Conservation (phyloP, 2,329 filamentous ascomycete species). For the Alternaria brassicicola region DNA sequence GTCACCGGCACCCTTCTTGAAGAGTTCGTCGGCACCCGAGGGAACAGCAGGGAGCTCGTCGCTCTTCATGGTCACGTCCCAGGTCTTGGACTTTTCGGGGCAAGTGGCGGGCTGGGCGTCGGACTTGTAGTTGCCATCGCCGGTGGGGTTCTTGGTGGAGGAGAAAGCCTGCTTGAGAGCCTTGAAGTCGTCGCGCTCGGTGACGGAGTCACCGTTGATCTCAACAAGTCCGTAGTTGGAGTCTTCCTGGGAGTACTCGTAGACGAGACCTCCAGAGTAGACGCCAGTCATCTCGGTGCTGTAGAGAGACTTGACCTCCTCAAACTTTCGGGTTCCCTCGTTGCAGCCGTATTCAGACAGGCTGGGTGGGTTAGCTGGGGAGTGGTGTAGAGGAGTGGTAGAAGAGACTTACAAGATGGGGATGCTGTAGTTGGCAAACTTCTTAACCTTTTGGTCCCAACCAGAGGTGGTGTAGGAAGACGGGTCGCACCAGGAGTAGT, state of each 20-base stretch:
- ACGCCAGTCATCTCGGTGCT: constrained; percentile 79
- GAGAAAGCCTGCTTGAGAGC: constrained; percentile 59
- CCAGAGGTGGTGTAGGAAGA: constrained; percentile 72
- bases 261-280: constrained; percentile 95
- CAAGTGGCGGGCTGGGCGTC: constrained; percentile 60
- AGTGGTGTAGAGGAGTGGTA: not conserved
- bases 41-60: constrained; percentile 65
- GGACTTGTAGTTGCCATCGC: constrained; percentile 65
- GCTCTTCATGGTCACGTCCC: constrained; percentile 58
- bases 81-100: constrained; percentile 60
- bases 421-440: constrained; percentile 83
- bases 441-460: constrained; percentile 88
- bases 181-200: constrained; percentile 67
- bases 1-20: constrained; percentile 63
- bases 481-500: constrained; percentile 84
- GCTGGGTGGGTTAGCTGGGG: constrained; percentile 45
- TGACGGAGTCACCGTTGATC: constrained; percentile 62
- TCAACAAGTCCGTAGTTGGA: constrained; percentile 76
- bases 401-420: constrained; percentile 70
- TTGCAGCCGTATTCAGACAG: constrained; percentile 94
- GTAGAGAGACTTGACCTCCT: constrained; percentile 82
- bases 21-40: constrained; percentile 60
- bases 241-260: constrained; percentile 81
- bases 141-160: constrained; percentile 58
- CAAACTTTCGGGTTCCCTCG: constrained; percentile 79